Base-by-base conservation (phyloP, 257 asterid species). In the Scutellaria barbata region DNA sequence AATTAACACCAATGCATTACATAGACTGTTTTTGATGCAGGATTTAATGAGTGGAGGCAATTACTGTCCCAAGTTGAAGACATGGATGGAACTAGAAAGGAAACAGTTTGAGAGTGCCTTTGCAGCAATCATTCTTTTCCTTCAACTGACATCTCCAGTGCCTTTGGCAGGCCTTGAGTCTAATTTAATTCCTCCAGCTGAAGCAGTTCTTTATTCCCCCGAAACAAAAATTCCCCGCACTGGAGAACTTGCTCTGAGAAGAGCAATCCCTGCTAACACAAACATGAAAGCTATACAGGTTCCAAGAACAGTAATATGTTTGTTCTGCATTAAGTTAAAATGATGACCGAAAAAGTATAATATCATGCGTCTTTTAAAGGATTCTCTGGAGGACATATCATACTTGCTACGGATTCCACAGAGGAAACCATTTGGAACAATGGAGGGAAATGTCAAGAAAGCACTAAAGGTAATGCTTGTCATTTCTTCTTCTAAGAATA, bases 381-480 rank as follows among this genome's bases (percentile, higher is more conserved):
- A 89, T 52, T 91, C 99, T 66, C 84, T 91, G 65, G 99, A 94
- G 86, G 99, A 94, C 64, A 82, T 94, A 78, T 91, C 96, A 4
- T 94, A 94, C 88, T 83, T 94, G 96, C 90, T 94, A 22, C 85
- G 99, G 80, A 94, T 94, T 75, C 99, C 99, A 73, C 99, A 94
- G 68, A 81, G 99, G 69, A 94, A 94, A 81, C 99, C 97, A 75
- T 94, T 74, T 77, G 99, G 97, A 66, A 91, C 99, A 0, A 94
- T 94, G 99, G 99, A 91, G 87, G 96, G 96, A 45, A 89, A 91
- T 83, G 96, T 91, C 81, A 88, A 88, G 83, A 91, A 85, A 85
- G 96, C 99, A 53, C 81, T 94, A 25, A 89, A 94, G 98, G 98
- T 90, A 83, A 51, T 47, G 51, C 74, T 59, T 25, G 45, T 47